These are phyloP conservation scores for Ascochyta fabae DNA, from an alignment of 2,329 filamentous ascomycete genomes.

Conservation along the genomic window DNA sequence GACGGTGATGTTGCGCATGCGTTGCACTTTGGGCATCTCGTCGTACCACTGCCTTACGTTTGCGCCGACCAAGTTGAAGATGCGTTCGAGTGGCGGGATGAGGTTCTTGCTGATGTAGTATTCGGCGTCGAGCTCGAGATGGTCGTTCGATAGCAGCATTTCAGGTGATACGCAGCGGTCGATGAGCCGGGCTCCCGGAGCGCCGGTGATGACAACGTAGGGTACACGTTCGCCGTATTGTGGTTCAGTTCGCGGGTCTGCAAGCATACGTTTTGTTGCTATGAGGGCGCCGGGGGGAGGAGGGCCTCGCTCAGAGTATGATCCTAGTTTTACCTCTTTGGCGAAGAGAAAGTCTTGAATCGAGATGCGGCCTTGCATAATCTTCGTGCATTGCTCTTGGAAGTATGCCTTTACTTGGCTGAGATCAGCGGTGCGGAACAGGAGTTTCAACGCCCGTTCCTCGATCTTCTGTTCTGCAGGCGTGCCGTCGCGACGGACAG, in stretches of 20 bases:
- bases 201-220: constrained; percentile 90
- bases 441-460: constrained; percentile 84
- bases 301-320: constrained; percentile 80
- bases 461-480: constrained; percentile 96
- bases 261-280: constrained; percentile 82
- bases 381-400: constrained; percentile 86
- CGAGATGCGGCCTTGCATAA: constrained; percentile 86
- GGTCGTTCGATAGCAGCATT: constrained; percentile 75
- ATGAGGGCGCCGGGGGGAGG: constrained; percentile 89
- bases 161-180: constrained; percentile 92
- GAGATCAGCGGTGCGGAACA: constrained; percentile 90
- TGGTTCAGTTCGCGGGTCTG: constrained; percentile 84
- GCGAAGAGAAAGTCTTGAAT: constrained; percentile 97
- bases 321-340: constrained; percentile 86
- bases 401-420: constrained; percentile 90
- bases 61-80: constrained; percentile 94
- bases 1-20: constrained; percentile 67
- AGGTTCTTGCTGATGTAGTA: constrained; percentile 98
- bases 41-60: constrained; percentile 93
- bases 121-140: constrained; percentile 85
- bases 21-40: constrained; percentile 91
- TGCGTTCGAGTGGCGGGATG: constrained; percentile 91
- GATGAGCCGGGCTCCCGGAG: constrained; percentile 81
- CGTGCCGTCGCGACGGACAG: constrained; percentile 91
- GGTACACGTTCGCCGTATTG: constrained; percentile 95